phyloP scores from a whole-genome alignment of 306 rosid species.

The Oemleria cerasiformis region DNA sequence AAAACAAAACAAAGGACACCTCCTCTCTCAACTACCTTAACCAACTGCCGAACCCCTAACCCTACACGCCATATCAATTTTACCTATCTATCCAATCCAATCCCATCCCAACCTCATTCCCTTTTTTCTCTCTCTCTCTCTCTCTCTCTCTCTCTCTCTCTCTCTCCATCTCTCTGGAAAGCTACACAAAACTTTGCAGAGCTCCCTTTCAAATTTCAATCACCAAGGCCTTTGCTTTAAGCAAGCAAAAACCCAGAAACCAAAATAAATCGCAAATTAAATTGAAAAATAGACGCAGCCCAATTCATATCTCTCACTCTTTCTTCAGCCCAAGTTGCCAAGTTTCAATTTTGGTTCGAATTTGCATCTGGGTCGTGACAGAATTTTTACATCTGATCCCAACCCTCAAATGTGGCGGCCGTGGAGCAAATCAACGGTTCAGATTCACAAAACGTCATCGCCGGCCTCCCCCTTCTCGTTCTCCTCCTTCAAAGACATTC shows the following conservation, averaged over 20 bases:
- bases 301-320: not conserved
- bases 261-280: not conserved
- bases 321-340: not conserved
- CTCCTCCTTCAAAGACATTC: conserved; percentile 88
- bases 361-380: not conserved
- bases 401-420: conserved; percentile 80
- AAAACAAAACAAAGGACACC: conserved; percentile 15
- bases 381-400: conserved; percentile 4
- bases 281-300: not conserved
- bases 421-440: conserved; percentile 67
- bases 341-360: not conserved
- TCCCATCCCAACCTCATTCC: not conserved
- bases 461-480: conserved; percentile 59
- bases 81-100: not conserved
- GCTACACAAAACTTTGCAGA: conserved; percentile 18
- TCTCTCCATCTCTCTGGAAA: conserved; percentile 6
- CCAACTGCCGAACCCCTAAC: conserved; percentile 31
- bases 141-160: conserved; percentile 25
- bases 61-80: conserved; percentile 21
- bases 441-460: conserved; percentile 48
- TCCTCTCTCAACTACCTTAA: conserved; percentile 50
- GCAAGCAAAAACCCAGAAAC: conserved; percentile 23
- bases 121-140: conserved; percentile 3
- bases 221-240: conserved; percentile 45
- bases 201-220: conserved; percentile 16